Evolutionary conservation across 2,329 filamentous ascomycete species (phyloP).

Genomic region (Talaromyces verruculosus): DNA sequence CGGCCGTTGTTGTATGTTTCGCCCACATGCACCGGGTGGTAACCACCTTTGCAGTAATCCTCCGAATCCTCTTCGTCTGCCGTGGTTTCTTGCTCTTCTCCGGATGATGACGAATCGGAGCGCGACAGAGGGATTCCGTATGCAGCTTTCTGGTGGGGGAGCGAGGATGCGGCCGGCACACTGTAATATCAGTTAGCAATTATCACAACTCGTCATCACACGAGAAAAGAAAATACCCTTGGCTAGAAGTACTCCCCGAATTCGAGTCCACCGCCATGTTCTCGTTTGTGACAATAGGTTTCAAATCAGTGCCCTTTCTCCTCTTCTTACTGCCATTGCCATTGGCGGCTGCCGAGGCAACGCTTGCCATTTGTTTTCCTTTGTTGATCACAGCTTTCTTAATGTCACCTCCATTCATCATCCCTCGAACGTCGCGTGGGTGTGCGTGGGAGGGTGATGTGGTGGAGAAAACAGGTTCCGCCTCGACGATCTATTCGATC

Average conservation of each 20-base stretch:
- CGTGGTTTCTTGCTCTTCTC: constrained; percentile 85
- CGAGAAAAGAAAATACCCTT: constrained; percentile 37
- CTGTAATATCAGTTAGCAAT: constrained; percentile 15
- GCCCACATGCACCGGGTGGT: constrained; percentile 90
- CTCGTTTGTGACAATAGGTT: constrained; percentile 67
- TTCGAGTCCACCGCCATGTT: constrained; percentile 48
- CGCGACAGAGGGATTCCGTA: constrained; percentile 62
- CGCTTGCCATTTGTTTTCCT: constrained; percentile 62
- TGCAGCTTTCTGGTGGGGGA: constrained; percentile 45
- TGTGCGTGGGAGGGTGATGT: constrained; percentile 16
- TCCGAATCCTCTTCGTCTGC: constrained; percentile 98
- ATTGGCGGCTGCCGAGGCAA: constrained; percentile 49
- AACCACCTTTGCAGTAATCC: constrained; percentile 98
- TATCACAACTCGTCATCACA: neutral
- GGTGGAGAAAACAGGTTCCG: constrained; percentile 11
- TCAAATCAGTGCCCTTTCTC: constrained; percentile 63
- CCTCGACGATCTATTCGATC: neutral
- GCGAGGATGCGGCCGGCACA: constrained; percentile 38
- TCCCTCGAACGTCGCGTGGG: constrained; percentile 28
- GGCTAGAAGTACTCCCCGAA: constrained; percentile 43
- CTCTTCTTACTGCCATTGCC: constrained; percentile 64
- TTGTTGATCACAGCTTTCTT: constrained; percentile 66
- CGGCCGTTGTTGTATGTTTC: constrained; percentile 97
- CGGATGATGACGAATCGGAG: constrained; percentile 74
- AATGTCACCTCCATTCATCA: constrained; percentile 64